phyloP scores from a whole-genome alignment of 345 rosid species.

The Dipteronia dyeriana region DNA sequence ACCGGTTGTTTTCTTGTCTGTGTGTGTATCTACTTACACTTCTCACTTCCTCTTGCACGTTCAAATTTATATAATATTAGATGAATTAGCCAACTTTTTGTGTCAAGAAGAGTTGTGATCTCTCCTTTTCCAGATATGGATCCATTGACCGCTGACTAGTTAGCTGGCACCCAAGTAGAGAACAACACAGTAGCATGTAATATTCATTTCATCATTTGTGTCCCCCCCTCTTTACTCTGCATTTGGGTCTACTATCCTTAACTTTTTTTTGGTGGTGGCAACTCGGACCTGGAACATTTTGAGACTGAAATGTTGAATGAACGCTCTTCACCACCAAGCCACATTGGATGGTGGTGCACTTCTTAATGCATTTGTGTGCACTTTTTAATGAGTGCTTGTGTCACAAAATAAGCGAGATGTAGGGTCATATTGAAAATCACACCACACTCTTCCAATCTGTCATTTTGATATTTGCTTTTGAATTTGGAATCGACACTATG shows the following conservation, averaged over 20 bases:
- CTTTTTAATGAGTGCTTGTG: conserved; percentile 15
- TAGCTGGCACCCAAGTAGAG: conserved; percentile 12
- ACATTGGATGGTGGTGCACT: neutral
- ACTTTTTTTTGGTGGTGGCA: neutral
- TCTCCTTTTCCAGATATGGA: neutral
- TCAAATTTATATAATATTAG: neutral
- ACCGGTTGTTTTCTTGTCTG: neutral
- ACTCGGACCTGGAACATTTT: no score
- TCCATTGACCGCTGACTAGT: conserved; percentile 5
- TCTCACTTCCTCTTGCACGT: neutral
- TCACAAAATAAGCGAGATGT: conserved; percentile 15
- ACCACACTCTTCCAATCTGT: neutral
- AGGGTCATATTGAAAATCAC: conserved; percentile 24
- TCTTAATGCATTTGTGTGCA: neutral
- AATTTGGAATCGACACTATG: conserved; percentile 1
- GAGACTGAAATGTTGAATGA: no score
- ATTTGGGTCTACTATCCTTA: conserved; percentile 7
- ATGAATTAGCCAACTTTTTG: neutral
- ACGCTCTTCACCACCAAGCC: no score
- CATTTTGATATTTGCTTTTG: conserved; percentile 2
- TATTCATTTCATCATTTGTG: no score
- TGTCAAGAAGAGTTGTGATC: neutral
- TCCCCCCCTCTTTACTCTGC: neutral
- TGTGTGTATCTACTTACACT: neutral
- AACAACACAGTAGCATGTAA: neutral